Evolutionary conservation across 768 basidiomycete species (phyloP).

Genomic region (Tulasnella sp.): DNA sequence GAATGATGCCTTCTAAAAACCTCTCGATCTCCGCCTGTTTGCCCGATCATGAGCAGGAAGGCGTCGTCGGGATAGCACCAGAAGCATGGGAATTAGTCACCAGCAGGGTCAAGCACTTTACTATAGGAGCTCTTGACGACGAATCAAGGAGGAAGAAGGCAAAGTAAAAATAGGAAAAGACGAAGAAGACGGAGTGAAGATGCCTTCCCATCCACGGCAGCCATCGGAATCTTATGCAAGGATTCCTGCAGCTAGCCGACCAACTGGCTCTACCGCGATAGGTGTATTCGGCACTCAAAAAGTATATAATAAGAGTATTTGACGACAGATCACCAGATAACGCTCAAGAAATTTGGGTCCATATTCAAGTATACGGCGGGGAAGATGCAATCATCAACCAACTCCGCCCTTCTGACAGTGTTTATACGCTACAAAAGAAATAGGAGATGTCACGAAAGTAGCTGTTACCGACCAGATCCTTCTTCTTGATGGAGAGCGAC

Average conservation of each 20-base stretch:
- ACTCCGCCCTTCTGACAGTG: not conserved
- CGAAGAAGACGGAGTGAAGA: not conserved
- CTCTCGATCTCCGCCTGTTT: not conserved
- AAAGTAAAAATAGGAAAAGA: not conserved
- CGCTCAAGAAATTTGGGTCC: not conserved
- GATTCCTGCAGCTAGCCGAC: no score
- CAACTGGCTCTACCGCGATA: not conserved
- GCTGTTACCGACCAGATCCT: no score
- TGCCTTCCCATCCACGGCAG: not conserved
- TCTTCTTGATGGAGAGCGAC: not conserved
- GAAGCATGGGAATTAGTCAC: not conserved
- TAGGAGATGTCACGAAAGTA: not conserved
- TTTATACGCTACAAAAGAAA: not conserved
- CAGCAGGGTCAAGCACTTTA: not conserved
- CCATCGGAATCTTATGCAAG: no score
- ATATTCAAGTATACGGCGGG: not conserved
- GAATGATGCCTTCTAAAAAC: not conserved
- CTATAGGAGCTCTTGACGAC: conserved; percentile 30
- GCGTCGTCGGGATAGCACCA: not conserved
- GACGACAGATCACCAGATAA: no score
- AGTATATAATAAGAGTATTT: no score
- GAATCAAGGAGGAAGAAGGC: not conserved
- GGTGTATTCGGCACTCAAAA: not conserved
- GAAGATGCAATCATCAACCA: not conserved
- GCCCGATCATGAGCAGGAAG: not conserved